Percentiles rank a stretch among this genome's conserved stretches.
phyloP scores from a whole-genome alignment of 176 grass and related monocot species.

The Sorghum bicolor region Sorghum_bicolor_NCBIv3 NC_012870.2:14869001-14869500 shows the following conservation, averaged over 20 bases:
- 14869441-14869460: too few relatives aligned
- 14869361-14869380: too few relatives aligned
- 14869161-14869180: background rate
- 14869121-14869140: background rate
- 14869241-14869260: background rate
- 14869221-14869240: background rate
- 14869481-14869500: too few relatives aligned
- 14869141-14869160: background rate
- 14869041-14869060: background rate
- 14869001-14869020: background rate
- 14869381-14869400: too few relatives aligned
- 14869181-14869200: slow-evolving; percentile 3
- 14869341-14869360: too few relatives aligned
- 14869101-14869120: background rate
- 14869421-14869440: too few relatives aligned
- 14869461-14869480: too few relatives aligned
- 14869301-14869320: background rate
- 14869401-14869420: too few relatives aligned
- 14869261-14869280: background rate
- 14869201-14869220: background rate
- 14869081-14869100: background rate
- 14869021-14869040: background rate
- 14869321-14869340: background rate
- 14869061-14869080: background rate
- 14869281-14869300: background rate